A percentile compares a stretch with the other conserved stretches of the same genome.
Evolutionary conservation across 306 rosid genomes (phyloP).

Genomic region (Gynostemma pentaphyllum): DNA sequence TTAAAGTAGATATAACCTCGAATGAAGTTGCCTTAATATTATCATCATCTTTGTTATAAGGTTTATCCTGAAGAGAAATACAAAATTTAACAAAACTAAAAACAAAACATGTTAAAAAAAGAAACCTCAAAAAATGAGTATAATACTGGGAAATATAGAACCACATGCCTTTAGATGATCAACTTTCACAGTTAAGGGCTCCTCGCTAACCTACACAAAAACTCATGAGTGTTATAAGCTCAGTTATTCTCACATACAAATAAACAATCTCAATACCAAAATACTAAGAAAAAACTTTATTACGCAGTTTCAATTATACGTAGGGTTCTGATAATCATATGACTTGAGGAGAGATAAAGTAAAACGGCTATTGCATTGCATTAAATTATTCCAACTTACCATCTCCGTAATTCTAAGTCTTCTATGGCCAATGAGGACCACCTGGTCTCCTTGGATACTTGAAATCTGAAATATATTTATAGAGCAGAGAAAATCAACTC

Average conservation of each 20-base stretch:
- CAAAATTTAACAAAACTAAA: background rate
- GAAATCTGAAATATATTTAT: conserved; percentile 52
- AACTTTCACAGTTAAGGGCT: conserved; percentile 95
- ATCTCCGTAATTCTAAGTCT: conserved; percentile 87
- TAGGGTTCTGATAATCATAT: background rate
- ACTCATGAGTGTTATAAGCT: conserved; percentile 7
- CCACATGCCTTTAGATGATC: conserved; percentile 88
- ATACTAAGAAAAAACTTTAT: background rate
- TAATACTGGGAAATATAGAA: conserved; percentile 10
- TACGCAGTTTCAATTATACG: background rate
- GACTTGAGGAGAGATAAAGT: background rate
- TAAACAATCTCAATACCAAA: background rate
- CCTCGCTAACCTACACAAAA: conserved; percentile 66
- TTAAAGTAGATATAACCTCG: conserved; percentile 89
- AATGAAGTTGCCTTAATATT: conserved; percentile 89
- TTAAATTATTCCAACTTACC: conserved; percentile 34
- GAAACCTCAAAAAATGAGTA: conserved; percentile 4
- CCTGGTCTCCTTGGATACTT: conserved; percentile 91
- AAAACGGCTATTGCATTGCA: background rate
- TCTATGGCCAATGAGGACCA: conserved; percentile 89
- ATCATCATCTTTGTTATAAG: conserved; percentile 90
- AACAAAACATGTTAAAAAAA: background rate
- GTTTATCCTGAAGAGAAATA: conserved; percentile 51
- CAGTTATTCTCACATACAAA: background rate
- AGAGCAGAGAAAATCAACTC: conserved; percentile 8